These are phyloP conservation scores for Bertia moriformis DNA, from an alignment of 2,329 filamentous ascomycete species.

Conservation along the genomic window DNA sequence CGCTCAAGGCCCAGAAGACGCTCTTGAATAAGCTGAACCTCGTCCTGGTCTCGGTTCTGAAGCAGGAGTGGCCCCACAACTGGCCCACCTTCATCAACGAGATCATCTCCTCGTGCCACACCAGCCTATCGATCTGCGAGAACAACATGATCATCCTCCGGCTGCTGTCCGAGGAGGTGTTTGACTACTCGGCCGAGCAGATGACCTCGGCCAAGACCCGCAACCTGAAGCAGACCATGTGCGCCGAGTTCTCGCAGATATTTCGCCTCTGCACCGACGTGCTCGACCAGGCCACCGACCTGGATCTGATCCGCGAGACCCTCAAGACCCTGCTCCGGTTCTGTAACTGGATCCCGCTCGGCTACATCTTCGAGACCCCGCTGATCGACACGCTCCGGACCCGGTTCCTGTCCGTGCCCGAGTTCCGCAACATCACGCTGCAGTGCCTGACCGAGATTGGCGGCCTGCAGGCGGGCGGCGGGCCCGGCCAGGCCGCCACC, in stretches of 20 bases:
- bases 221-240: constrained; percentile 97
- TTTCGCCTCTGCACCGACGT: constrained; percentile 97
- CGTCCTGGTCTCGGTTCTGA: constrained; percentile 89
- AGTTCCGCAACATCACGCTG: constrained; percentile 91
- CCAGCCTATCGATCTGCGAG: constrained; percentile 91
- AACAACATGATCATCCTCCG: constrained; percentile 99
- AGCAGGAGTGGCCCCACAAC: constrained; percentile 99
- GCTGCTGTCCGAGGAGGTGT: constrained; percentile 91
- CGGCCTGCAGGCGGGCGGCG: constrained; percentile 73
- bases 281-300: constrained; percentile 73
- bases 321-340: constrained; percentile 90
- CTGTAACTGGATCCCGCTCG: constrained; percentile 96
- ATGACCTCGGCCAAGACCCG: constrained; percentile 98
- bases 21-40: constrained; percentile 97
- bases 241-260: constrained; percentile 93
- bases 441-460: constrained; percentile 97
- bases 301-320: constrained; percentile 86
- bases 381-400: constrained; percentile 89
- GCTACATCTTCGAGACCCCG: constrained; percentile 95
- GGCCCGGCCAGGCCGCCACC: constrained; percentile 48
- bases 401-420: constrained; percentile 80
- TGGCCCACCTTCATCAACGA: constrained; percentile 99
- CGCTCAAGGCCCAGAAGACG: constrained; percentile 68
- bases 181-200: constrained; percentile 95
- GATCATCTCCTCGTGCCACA: constrained; percentile 92